Conservation (phyloP, 768 basidiomycete genomes). For the Boletus barrowsii region DNA sequence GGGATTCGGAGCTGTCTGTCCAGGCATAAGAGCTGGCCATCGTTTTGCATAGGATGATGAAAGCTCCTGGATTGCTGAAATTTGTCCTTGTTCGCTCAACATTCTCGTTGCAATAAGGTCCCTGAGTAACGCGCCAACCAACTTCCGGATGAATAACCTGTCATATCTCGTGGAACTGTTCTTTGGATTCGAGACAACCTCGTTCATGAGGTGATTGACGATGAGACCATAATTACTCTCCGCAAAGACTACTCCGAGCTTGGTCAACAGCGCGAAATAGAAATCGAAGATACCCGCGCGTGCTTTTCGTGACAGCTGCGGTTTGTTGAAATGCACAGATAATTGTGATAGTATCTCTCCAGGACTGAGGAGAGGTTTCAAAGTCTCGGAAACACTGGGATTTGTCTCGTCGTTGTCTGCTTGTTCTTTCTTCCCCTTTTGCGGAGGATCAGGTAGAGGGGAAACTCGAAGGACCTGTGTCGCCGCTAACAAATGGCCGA, state of each 20-base stretch:
- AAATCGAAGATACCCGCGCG: conserved; percentile 88
- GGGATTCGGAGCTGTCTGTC: conserved; percentile 66
- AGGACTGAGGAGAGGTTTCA: conserved; percentile 67
- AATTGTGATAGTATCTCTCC: conserved; percentile 81
- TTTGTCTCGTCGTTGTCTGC: conserved; percentile 57
- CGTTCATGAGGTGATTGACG: conserved; percentile 71
- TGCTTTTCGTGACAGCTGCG: conserved; percentile 60
- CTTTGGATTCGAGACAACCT: conserved; percentile 64
- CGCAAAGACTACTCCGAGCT: conserved; percentile 73
- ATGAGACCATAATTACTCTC: conserved; percentile 82
- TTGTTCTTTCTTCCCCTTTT: conserved; percentile 62
- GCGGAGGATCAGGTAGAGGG: conserved; percentile 42
- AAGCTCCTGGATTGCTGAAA: conserved; percentile 84
- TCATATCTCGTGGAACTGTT: conserved; percentile 67
- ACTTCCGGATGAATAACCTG: conserved; percentile 61
- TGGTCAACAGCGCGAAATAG: conserved; percentile 72
- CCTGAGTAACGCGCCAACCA: conserved; percentile 74
- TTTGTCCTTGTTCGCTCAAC: conserved; percentile 92
- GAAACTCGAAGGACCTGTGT: conserved; percentile 70
- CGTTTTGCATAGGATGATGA: conserved; percentile 79
- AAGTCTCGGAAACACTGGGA: conserved; percentile 46
- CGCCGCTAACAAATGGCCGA: conserved; percentile 78
- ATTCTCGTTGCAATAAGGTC: conserved; percentile 87
- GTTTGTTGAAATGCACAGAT: conserved; percentile 78
- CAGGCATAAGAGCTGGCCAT: conserved; percentile 93